Conservation (phyloP, 805 yeast species). For the Cyberlindnera bimundalis region DNA sequence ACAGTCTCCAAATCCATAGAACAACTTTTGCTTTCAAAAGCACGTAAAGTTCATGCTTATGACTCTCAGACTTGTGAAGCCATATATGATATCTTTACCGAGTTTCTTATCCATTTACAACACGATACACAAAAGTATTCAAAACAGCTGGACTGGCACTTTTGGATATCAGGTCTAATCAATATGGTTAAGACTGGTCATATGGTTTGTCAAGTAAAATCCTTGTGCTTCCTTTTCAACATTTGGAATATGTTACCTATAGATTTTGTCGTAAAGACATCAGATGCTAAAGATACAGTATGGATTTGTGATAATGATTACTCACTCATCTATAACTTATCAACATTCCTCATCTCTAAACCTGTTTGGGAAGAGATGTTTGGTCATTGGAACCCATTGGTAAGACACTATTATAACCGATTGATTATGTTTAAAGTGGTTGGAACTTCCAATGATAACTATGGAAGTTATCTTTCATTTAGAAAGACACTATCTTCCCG, state of each 20-base stretch:
- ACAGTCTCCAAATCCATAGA: conserved; percentile 3
- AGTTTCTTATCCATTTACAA: conserved; percentile 24
- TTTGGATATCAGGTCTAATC: conserved; percentile 64
- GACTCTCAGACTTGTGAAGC: conserved; percentile 40
- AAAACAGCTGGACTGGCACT: conserved; percentile 57
- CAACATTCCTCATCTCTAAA: conserved; percentile 51
- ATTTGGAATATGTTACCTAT: conserved; percentile 68
- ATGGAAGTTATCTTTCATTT: conserved; percentile 15
- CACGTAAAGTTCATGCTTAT: conserved; percentile 27
- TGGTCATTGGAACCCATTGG: conserved; percentile 78
- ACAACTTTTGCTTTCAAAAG: conserved; percentile 5
- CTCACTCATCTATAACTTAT: conserved; percentile 46
- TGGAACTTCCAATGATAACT: conserved; percentile 14
- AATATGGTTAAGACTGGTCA: conserved; percentile 62
- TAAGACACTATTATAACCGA: conserved; percentile 65
- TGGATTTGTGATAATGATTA: conserved; percentile 42
- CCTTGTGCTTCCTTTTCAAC: conserved; percentile 64
- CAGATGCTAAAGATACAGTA: background rate
- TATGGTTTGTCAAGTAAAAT: conserved; percentile 58
- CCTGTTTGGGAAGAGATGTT: conserved; percentile 54
- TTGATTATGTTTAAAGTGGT: conserved; percentile 63
- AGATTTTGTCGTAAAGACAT: conserved; percentile 10
- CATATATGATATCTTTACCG: conserved; percentile 35
- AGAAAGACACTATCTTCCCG: conserved; percentile 12
- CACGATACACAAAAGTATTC: conserved; percentile 13